Evolutionary conservation across 257 asterid genomes (phyloP), one percentile per base, ranked within the genome.

Genomic region (Solanum dulcamara): DNA sequence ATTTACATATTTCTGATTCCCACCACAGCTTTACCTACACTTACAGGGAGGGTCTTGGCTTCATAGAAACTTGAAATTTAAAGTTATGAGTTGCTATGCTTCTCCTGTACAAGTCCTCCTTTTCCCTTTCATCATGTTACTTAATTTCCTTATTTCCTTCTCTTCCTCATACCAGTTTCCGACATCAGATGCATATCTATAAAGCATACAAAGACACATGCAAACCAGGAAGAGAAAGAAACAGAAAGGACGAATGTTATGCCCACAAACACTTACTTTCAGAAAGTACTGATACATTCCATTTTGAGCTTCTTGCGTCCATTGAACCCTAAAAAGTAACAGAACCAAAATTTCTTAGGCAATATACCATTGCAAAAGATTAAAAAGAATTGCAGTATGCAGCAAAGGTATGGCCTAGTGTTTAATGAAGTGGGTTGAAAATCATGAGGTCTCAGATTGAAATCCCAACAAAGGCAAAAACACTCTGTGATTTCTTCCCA

Each of bases 231-330:
- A 60, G 85, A 83, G 42, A 83, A 17, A 64, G 50, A 22, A 71
- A 12, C 7, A 28, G 26, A 20, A 82, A 20, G 68, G 85, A 33
- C n/a, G 62, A 46, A 40, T 33, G 6, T 60, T 48, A 22, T 80
- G 32, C 62, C 77, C 51, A 57, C 42, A 71, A 44, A 84, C 28
- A 82, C 90, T 88, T 80, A 94, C 99, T 97, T 97, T 97, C 86
- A 93, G 59, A 86, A 95, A 97, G 89, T 95, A 97, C 88, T 93
- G 98, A 90, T 94, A 94, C 85, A 91, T 87, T 28, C 99, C 99
- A 91, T 87, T 89, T 37, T 94, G 98, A 50, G 83, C 87, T 85
- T 84, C 88, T 83, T 97, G 99, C 80, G 89, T 86, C 93, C 97
- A 93, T 4, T 88, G 93, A 64, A 91, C 97, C 87, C 99, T 97